Percentiles rank a stretch among this genome's conserved stretches.
Evolutionary conservation across 169 alveolate genomes (phyloP).

Genomic region (Theileria sp.): DNA sequence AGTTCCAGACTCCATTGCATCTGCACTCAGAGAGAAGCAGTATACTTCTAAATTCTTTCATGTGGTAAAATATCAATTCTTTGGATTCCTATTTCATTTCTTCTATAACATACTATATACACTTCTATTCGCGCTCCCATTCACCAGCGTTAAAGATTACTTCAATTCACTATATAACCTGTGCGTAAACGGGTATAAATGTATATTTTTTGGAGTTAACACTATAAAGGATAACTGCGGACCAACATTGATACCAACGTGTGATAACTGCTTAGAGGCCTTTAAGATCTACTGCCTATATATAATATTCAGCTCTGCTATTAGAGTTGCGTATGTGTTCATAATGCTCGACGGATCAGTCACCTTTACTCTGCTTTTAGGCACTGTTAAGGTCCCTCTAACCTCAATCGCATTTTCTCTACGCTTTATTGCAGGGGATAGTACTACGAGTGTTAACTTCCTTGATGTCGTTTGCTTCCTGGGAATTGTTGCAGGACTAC

Average conservation of each 20-base stretch:
- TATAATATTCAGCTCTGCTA: slow-evolving; percentile 38
- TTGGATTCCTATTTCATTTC: slow-evolving; percentile 22
- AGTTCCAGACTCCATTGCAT: slow-evolving; percentile 57
- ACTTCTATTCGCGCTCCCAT: slow-evolving; percentile 13
- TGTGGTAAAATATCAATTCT: slow-evolving; percentile 51
- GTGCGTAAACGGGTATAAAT: slow-evolving; percentile 32
- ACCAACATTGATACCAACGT: slow-evolving; percentile 7
- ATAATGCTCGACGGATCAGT: slow-evolving; percentile 67
- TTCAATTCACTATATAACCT: slow-evolving; percentile 5
- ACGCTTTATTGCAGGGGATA: slow-evolving; percentile 55
- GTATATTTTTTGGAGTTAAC: slow-evolving; percentile 50
- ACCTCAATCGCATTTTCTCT: slow-evolving; percentile 65
- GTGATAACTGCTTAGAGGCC: slow-evolving; percentile 62
- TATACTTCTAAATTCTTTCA: slow-evolving; percentile 51
- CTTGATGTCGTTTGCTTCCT: slow-evolving; percentile 56
- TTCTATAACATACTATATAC: slow-evolving; percentile 32
- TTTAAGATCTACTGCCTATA: slow-evolving; percentile 20
- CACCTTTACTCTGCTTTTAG: slow-evolving; percentile 48
- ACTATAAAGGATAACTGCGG: slow-evolving; percentile 62
- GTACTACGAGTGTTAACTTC: slow-evolving; percentile 37
- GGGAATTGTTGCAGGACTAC: slow-evolving; percentile 46
- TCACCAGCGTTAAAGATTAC: slow-evolving; percentile 13
- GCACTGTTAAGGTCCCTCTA: slow-evolving; percentile 62
- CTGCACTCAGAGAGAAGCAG: slow-evolving; percentile 57
- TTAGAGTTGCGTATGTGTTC: slow-evolving; percentile 57